Evolutionary conservation across 805 yeast genomes (phyloP).

Genomic region (Lipomyces lipofer): DNA sequence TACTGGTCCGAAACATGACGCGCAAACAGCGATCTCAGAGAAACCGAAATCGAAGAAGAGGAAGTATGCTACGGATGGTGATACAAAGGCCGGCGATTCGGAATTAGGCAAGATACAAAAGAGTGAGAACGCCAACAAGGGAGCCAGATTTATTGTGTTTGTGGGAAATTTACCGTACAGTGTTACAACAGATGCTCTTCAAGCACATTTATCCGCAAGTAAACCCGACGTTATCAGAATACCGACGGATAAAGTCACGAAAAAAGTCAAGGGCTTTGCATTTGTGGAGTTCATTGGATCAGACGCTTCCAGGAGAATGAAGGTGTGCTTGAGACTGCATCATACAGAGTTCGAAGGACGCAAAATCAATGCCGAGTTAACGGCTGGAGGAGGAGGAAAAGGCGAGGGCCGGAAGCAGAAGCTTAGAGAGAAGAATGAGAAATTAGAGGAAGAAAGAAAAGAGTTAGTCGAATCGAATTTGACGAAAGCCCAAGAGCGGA

Average conservation of each 20-base stretch:
- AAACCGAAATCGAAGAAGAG: slow-evolving; percentile 6
- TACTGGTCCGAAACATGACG: neutral
- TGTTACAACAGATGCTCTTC: slow-evolving; percentile 59
- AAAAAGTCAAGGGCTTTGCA: slow-evolving; percentile 72
- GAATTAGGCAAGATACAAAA: slow-evolving; percentile 44
- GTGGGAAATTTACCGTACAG: slow-evolving; percentile 88
- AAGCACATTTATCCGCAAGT: slow-evolving; percentile 69
- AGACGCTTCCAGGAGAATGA: slow-evolving; percentile 78
- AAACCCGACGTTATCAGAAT: slow-evolving; percentile 73
- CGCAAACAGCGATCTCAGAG: neutral
- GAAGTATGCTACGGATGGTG: slow-evolving; percentile 6
- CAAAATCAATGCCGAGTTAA: slow-evolving; percentile 90
- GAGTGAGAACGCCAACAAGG: slow-evolving; percentile 69
- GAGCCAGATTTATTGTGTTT: slow-evolving; percentile 75
- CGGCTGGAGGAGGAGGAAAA: slow-evolving; percentile 95
- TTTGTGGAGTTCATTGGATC: slow-evolving; percentile 76
- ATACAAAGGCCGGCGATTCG: neutral
- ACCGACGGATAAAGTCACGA: slow-evolving; percentile 53
- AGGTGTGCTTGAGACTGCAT: slow-evolving; percentile 79
- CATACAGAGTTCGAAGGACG: slow-evolving; percentile 68
- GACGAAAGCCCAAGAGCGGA: no score
- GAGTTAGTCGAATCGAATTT: slow-evolving; percentile 47
- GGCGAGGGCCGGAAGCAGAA: slow-evolving; percentile 60
- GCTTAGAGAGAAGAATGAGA: slow-evolving; percentile 75
- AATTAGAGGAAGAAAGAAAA: slow-evolving; percentile 67